A percentile compares a stretch with the other conserved stretches of the same genome.
Evolutionary conservation across 345 rosid species (phyloP).

Genomic region (Clausena lansium): DNA sequence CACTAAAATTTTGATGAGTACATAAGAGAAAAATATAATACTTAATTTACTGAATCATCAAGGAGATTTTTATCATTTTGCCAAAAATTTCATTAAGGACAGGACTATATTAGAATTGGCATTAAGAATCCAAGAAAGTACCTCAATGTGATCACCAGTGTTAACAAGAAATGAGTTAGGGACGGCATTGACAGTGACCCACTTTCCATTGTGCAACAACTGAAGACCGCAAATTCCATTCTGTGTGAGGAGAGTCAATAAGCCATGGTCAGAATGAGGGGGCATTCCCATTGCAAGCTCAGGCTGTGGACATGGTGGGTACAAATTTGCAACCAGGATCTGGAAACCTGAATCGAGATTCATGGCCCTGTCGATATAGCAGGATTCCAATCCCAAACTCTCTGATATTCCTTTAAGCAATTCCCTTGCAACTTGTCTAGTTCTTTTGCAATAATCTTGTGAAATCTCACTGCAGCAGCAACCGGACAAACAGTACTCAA

Average conservation of each 20-base stretch:
- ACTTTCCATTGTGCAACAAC: constrained; percentile 42
- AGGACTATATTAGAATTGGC: not conserved
- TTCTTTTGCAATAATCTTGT: constrained; percentile 29
- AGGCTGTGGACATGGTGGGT: constrained; percentile 62
- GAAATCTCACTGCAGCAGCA: constrained; percentile 28
- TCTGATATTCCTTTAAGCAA: constrained; percentile 47
- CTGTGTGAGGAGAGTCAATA: constrained; percentile 42
- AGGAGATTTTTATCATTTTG: too few relatives aligned
- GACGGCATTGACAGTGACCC: constrained; percentile 37
- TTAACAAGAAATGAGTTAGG: constrained; percentile 49
- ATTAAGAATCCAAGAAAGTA: not conserved
- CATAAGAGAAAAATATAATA: too few relatives aligned
- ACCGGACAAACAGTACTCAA: not conserved
- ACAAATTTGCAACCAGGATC: constrained; percentile 31
- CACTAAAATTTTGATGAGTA: too few relatives aligned
- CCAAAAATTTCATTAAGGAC: too few relatives aligned
- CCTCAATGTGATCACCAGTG: constrained; percentile 56
- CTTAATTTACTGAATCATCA: too few relatives aligned
- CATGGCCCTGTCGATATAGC: constrained; percentile 28
- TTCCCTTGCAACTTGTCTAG: constrained; percentile 29
- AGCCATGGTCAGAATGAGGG: constrained; percentile 59
- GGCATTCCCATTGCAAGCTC: constrained; percentile 57
- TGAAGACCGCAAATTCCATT: constrained; percentile 51
- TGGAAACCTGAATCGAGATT: constrained; percentile 33
- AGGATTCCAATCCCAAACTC: constrained; percentile 43